Percentiles rank a stretch among this genome's conserved stretches.
phyloP scores from a whole-genome alignment of 768 basidiomycete species.

The Panellus pusillus region DNA sequence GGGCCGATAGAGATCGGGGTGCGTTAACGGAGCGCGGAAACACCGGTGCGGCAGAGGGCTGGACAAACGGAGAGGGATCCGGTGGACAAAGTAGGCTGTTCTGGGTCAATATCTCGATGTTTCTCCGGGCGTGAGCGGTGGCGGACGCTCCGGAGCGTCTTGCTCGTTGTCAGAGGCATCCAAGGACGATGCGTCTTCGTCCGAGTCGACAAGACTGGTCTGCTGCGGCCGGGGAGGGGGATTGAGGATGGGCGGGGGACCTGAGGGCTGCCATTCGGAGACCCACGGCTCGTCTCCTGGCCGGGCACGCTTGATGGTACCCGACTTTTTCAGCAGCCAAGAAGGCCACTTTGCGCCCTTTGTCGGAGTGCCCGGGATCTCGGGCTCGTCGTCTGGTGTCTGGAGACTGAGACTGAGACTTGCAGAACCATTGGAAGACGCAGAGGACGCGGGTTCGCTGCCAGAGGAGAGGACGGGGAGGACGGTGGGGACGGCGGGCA shows the following conservation, averaged over 20 bases:
- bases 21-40: slow-evolving; percentile 62
- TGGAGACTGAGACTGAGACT: slow-evolving; percentile 54
- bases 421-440: slow-evolving; percentile 62
- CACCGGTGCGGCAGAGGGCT: slow-evolving; percentile 33
- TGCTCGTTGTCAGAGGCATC: slow-evolving; percentile 37
- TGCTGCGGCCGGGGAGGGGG: slow-evolving; percentile 22
- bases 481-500: slow-evolving; percentile 17
- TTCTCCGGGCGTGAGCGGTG: slow-evolving; percentile 34
- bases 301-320: slow-evolving; percentile 24
- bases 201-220: slow-evolving; percentile 26
- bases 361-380: slow-evolving; percentile 31
- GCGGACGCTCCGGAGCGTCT: slow-evolving; percentile 20
- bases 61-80: slow-evolving; percentile 51
- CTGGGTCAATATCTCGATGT: slow-evolving; percentile 43
- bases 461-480: slow-evolving; percentile 27
- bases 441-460: slow-evolving; percentile 49
- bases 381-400: slow-evolving; percentile 56
- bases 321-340: slow-evolving; percentile 50
- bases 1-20: slow-evolving; percentile 33
- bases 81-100: slow-evolving; percentile 46
- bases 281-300: slow-evolving; percentile 48
- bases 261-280: slow-evolving; percentile 34
- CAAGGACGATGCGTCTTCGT: slow-evolving; percentile 33
- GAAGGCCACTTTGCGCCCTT: slow-evolving; percentile 47
- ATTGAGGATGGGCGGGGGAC: slow-evolving; percentile 23